Percentiles rank a stretch among this genome's conserved stretches.
These are phyloP conservation scores for Pseudogymnoascus sp. DNA, from an alignment of 2,329 filamentous ascomycete species.

Conservation along the genomic window DNA sequence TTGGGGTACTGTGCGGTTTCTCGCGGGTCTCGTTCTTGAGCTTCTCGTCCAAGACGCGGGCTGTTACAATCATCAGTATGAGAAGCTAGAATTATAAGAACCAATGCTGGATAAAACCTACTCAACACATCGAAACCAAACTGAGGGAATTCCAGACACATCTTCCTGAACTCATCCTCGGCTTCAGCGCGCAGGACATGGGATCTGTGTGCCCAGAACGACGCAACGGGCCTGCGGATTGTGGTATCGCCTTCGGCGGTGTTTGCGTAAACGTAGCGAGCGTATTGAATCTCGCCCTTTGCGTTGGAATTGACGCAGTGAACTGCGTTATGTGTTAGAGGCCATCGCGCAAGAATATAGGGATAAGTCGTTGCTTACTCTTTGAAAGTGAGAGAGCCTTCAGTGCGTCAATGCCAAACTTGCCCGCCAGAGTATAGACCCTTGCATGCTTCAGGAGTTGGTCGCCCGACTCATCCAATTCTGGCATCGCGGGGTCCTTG, in stretches of 20 bases:
- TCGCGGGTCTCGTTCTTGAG: constrained; percentile 55
- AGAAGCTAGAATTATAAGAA: not conserved
- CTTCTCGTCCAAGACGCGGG: constrained; percentile 57
- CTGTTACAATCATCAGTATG: constrained; percentile 30
- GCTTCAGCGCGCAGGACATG: constrained; percentile 80
- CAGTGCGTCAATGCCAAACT: constrained; percentile 59
- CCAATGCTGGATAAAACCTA: constrained; percentile 33
- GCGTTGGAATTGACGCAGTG: constrained; percentile 83
- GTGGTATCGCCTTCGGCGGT: constrained; percentile 59
- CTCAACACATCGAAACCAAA: constrained; percentile 90
- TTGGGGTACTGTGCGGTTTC: constrained; percentile 34
- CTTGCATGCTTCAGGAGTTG: constrained; percentile 83
- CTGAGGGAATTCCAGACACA: constrained; percentile 84
- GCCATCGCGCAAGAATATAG: not conserved
- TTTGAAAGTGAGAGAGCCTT: constrained; percentile 75
- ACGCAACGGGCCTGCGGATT: constrained; percentile 76
- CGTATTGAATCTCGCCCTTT: constrained; percentile 84
- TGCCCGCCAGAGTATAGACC: constrained; percentile 81
- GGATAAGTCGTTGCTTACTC: constrained; percentile 31
- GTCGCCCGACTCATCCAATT: constrained; percentile 66
- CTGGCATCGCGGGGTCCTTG: constrained; percentile 53
- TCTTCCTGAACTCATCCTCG: constrained; percentile 71
- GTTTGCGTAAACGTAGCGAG: constrained; percentile 79
- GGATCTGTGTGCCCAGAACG: constrained; percentile 76
- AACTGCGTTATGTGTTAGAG: constrained; percentile 30